Evolutionary conservation across 768 basidiomycete genomes (phyloP), one percentile per base, ranked within the genome.

Genomic region (Amanita molliuscula): DNA sequence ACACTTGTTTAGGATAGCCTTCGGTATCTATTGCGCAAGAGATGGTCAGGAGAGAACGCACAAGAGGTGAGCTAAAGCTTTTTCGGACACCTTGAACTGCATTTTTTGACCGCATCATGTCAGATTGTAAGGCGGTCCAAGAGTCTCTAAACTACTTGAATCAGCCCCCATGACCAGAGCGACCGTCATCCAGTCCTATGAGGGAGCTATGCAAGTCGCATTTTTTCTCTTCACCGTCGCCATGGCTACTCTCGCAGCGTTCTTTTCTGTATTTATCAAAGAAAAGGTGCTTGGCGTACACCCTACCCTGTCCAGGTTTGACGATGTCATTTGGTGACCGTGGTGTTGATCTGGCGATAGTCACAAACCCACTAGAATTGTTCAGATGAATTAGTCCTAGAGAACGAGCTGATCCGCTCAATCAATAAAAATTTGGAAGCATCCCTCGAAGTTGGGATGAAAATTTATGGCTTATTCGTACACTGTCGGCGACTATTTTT

Each of bases 1-100:
- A 76, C 79, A 0, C 56, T 82, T n/a, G 64, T 78, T 0, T 80
- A 82, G 59, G 63, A 68, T 35, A 69, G 68, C 0, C 66, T 84
- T 11, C 69, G 78, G 1, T 63, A 59, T 10, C 61, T 65, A 11
- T 67, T 82, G 6, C 68, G 62, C 16, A 53, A 55, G 25, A 67
- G 65, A 28, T 64, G 81, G 1, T 61, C 69, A 2, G 72, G 74
- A 1, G 55, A 62, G 5, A 70, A 78, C 47, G 65, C 73, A 2
- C 77, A 81, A n/a, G 74, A 81, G 67, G 81, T 81, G 44, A 31
- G 31, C 13, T 10, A 70, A 53, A 26, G 23, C 11, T 41, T 29
- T 23, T 5, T 13, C 26, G 8, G 47, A 20, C 33, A 15, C n/a
- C n/a, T 18, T 23, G 53, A 16, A 47, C n/a, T n/a, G n/a, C n/a